Percentiles rank a stretch among this genome's conserved stretches.
Conservation (phyloP, 352 stramenopile species). For the Peronosclerospora sorghi region DNA sequence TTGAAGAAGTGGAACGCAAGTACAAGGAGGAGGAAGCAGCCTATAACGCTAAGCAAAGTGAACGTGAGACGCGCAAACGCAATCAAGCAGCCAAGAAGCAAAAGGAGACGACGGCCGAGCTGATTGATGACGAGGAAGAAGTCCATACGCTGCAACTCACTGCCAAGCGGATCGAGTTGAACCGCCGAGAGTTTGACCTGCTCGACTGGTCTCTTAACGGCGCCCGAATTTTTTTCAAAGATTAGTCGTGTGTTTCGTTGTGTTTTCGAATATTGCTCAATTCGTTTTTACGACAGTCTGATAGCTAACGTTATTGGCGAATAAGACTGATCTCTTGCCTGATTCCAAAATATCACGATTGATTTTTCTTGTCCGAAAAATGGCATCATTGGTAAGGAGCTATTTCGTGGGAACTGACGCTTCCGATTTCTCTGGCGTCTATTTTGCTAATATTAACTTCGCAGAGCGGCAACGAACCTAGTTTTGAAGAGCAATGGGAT, state of each 20-base stretch:
- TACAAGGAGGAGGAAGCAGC: slow-evolving; percentile 72
- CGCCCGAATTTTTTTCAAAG: slow-evolving; percentile 88
- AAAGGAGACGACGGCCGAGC: slow-evolving; percentile 72
- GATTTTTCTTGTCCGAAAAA: too few species aligned
- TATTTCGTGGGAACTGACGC: background rate
- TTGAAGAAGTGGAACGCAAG: slow-evolving; percentile 81
- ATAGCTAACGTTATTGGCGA: too few species aligned
- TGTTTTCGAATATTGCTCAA: too few species aligned
- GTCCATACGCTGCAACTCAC: slow-evolving; percentile 80
- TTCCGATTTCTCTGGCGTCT: too few species aligned
- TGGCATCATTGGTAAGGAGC: background rate
- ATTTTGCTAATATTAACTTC: background rate
- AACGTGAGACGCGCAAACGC: slow-evolving; percentile 65
- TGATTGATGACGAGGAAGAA: slow-evolving; percentile 83
- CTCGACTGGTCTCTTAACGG: slow-evolving; percentile 87
- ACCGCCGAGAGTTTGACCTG: slow-evolving; percentile 82
- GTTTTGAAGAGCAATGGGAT: slow-evolving; percentile 62
- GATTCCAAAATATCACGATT: too few species aligned
- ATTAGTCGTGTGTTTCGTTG: slow-evolving; percentile 21
- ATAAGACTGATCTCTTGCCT: too few species aligned
- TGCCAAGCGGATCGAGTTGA: slow-evolving; percentile 78
- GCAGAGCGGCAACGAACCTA: slow-evolving; percentile 37
- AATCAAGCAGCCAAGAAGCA: slow-evolving; percentile 69
- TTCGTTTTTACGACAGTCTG: too few species aligned
- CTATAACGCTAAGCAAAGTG: slow-evolving; percentile 78